A percentile compares a stretch with the other conserved stretches of the same genome.
phyloP scores from a whole-genome alignment of 2,329 filamentous ascomycete species.

The Xylariaceae sp. region DNA sequence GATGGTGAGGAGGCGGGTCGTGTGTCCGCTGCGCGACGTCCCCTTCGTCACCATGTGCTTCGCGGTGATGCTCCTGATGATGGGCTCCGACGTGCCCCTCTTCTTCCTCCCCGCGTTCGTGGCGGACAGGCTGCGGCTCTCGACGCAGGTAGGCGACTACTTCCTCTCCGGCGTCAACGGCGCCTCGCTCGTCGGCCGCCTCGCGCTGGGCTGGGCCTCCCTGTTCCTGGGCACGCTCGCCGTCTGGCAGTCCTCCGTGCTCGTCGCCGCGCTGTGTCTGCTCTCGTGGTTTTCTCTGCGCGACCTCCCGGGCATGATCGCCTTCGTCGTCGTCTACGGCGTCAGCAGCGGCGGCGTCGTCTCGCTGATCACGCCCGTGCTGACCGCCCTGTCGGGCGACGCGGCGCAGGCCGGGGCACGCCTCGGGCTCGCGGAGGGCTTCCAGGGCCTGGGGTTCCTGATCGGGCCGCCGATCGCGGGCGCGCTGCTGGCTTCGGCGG shows the following conservation, averaged over 20 bases:
- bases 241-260: slow-evolving; percentile 34
- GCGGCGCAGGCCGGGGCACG: slow-evolving; percentile 18
- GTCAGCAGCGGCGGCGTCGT: slow-evolving; percentile 41
- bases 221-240: slow-evolving; percentile 31
- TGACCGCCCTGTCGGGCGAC: slow-evolving; percentile 14
- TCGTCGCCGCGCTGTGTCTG: slow-evolving; percentile 29
- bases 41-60: slow-evolving; percentile 20
- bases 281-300: slow-evolving; percentile 30
- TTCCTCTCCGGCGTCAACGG: slow-evolving; percentile 47
- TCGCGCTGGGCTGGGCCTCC: slow-evolving; percentile 32
- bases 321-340: slow-evolving; percentile 39
- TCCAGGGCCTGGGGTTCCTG: slow-evolving; percentile 12
- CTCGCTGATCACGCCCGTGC: slow-evolving; percentile 35
- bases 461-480: slow-evolving; percentile 14
- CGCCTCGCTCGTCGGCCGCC: slow-evolving; percentile 41
- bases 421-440: slow-evolving; percentile 19
- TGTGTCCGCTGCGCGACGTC: slow-evolving; percentile 15
- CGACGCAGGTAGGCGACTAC: slow-evolving; percentile 24
- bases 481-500: background rate
- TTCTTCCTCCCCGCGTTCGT: slow-evolving; percentile 23
- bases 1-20: background rate
- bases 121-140: background rate
- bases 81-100: slow-evolving; percentile 31
- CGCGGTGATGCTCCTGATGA: slow-evolving; percentile 22
- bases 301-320: slow-evolving; percentile 31